Conservation (phyloP, 2,329 filamentous ascomycete genomes). For the Eurotiales sp. region DNA sequence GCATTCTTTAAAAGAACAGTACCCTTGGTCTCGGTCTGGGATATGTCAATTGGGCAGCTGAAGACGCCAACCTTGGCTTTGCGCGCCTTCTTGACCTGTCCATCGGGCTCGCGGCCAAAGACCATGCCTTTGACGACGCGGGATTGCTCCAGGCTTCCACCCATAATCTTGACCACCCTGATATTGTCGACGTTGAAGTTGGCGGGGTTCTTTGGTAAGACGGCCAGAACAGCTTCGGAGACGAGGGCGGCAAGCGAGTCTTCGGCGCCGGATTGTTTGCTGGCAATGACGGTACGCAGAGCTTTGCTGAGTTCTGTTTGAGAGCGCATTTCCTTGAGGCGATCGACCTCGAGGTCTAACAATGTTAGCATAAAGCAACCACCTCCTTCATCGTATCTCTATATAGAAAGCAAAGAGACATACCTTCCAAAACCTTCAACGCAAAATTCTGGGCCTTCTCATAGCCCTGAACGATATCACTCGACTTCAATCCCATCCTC, state of each 20-base stretch:
- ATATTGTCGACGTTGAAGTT: constrained; percentile 99
- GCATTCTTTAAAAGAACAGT: constrained; percentile 95
- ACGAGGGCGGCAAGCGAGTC: constrained; percentile 83
- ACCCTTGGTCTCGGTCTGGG: constrained; percentile 97
- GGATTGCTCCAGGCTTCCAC: constrained; percentile 89
- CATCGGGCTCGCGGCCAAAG: constrained; percentile 92
- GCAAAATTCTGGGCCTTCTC: constrained; percentile 91
- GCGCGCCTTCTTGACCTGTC: constrained; percentile 79
- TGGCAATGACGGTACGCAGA: constrained; percentile 88
- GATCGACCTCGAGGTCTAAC: constrained; percentile 76
- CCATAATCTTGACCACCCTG: constrained; percentile 99
- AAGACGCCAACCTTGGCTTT: constrained; percentile 97
- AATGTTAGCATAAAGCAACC: no score
- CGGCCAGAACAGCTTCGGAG: constrained; percentile 75
- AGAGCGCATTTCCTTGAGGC: constrained; percentile 77
- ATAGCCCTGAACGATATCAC: constrained; percentile 92
- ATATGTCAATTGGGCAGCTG: constrained; percentile 91
- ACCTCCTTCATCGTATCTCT: background rate
- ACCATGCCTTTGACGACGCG: constrained; percentile 97
- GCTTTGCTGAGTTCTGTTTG: constrained; percentile 88
- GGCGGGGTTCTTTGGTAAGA: constrained; percentile 89
- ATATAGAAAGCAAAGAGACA: constrained; percentile 15
- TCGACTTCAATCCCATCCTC: constrained; percentile 96
- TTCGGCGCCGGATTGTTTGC: constrained; percentile 94
- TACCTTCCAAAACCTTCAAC: constrained; percentile 74